phyloP scores from a whole-genome alignment of 371 early-diverging fungal genomes.

The Apophysomyces variabilis region DNA sequence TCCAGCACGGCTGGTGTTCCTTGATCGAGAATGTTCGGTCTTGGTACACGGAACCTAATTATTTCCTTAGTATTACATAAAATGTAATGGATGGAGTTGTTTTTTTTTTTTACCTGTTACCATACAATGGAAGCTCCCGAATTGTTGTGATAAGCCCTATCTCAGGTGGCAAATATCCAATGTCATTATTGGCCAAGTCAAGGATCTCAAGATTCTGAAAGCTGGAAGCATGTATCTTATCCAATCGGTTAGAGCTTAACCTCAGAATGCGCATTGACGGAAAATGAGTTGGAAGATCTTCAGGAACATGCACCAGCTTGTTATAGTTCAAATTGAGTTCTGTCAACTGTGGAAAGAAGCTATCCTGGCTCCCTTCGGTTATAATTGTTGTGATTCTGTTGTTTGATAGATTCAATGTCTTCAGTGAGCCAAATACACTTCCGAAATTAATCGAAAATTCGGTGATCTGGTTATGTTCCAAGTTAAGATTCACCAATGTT shows the following conservation, averaged over 20 bases:
- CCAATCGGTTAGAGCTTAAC: slow-evolving; percentile 56
- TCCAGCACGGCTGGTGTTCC: slow-evolving; percentile 67
- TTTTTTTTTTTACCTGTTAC: slow-evolving; percentile 50
- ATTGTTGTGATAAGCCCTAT: slow-evolving; percentile 57
- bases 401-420: slow-evolving; percentile 55
- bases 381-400: slow-evolving; percentile 50
- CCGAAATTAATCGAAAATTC: slow-evolving; percentile 40
- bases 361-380: slow-evolving; percentile 3
- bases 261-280: slow-evolving; percentile 55
- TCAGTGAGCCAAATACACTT: slow-evolving; percentile 44
- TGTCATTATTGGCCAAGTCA: slow-evolving; percentile 67
- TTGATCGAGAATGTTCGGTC: slow-evolving; percentile 64
- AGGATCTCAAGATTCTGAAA: slow-evolving; percentile 53
- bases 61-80: too few relatives aligned
- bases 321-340: slow-evolving; percentile 54
- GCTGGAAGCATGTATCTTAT: slow-evolving; percentile 45
- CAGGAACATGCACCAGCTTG: slow-evolving; percentile 46
- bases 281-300: slow-evolving; percentile 40
- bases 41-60: slow-evolving; percentile 63
- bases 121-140: slow-evolving; percentile 56
- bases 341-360: slow-evolving; percentile 49
- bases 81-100: background rate
- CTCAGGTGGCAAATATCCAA: slow-evolving; percentile 61
- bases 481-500: slow-evolving; percentile 49
- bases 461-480: slow-evolving; percentile 57